Base-by-base conservation (phyloP, 2,329 filamentous ascomycete species). In the Neofusicoccum cordaticola region DNA sequence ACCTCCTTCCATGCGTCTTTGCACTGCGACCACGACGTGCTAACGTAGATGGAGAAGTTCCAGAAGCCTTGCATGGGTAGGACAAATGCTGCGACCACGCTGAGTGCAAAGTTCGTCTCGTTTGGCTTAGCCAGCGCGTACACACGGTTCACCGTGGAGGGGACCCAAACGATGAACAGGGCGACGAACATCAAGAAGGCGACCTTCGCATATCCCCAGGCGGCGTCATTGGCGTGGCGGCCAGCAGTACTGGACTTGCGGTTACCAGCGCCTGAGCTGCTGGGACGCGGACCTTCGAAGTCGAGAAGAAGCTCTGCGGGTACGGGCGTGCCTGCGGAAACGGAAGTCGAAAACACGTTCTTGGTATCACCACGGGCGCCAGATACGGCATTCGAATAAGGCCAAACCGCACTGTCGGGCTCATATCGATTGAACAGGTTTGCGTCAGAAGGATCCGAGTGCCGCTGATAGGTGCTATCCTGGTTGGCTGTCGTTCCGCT, bases 61-160 rank as follows among this genome's bases (percentile, higher is more conserved):
- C 91, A 95, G 71, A 93, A 90, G 0, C 92, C 92, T 73, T 96
- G 92, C 0, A 93, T 82, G 0, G 92, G 91, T 8, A 96, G 82
- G 0, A 95, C 91, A 45, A 92, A 83, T 0, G 90, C 87, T 22
- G 89, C 88, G 68, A 88, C 85, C 68, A 90, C 87, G 70, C 91
- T 87, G 27, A 95, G 84, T 0, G 83, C 79, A 34, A 88, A 83
- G 7, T 81, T 69, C 1, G 71, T 39, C 7, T 70, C 66, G 31
- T 83, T 77, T 0, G 82, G 79, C 70, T 89, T 81, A 8, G 87
- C 81, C 15, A 93, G 81, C 3, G 86, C 86, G 76, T 90, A 93
- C 15, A 93, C 84, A 9, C 92, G 84, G 74, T 96, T 95, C 66
- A 89, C 84, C 22, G 88, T 91, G 1, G 90, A 93, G 86, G 92